Base-by-base conservation (phyloP, 2,329 filamentous ascomycete genomes). In the Penicillium sp. region DNA sequence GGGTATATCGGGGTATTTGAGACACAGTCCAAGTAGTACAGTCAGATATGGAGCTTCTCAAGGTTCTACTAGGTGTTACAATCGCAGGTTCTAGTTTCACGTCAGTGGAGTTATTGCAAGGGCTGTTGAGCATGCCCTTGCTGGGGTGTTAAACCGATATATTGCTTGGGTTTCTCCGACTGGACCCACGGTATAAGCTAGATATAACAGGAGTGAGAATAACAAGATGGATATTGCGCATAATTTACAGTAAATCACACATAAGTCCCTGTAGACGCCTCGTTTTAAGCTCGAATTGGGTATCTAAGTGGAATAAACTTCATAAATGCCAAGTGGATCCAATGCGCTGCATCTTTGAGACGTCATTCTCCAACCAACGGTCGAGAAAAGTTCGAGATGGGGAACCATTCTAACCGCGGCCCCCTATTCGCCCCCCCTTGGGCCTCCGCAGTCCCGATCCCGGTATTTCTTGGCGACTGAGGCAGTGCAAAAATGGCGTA, bases 401-500 rank as follows among this genome's bases (percentile, higher is more conserved):
- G 31, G 22, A 49, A 31, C 16, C 16, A 21, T n/a, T 14, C 13
- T 13, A 49, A 29, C 22, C 22, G n/a, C 13, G 33, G 14, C 7
- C 24, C 48, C 49, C 37, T 51, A 39, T 51, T 51, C 33, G 37
- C 29, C 31, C 7, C 11, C 21, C 33, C 6, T 21, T 52, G n/a
- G n/a, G 11, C 16, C 49, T 52, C 50, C 50, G 50, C 50, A 35
- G 37, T 42, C 19, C 39, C 35, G 35, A 19, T 52, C 50, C 50
- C 37, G 37, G 37, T 16, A 11, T n/a, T 16, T 26, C 58, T 60
- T 60, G 58, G 58, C 58, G 31, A 67, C 21, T 68, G 70, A 71
- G 70, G 70, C 70, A 70, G 70, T 72, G 70, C 70, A 72, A 62
- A 54, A 31, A 54, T 58, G 61, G 43, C 21, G 22, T 29, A 27